phyloP scores from a whole-genome alignment of 805 yeast genomes.

The Teunomyces gatunensis region DNA sequence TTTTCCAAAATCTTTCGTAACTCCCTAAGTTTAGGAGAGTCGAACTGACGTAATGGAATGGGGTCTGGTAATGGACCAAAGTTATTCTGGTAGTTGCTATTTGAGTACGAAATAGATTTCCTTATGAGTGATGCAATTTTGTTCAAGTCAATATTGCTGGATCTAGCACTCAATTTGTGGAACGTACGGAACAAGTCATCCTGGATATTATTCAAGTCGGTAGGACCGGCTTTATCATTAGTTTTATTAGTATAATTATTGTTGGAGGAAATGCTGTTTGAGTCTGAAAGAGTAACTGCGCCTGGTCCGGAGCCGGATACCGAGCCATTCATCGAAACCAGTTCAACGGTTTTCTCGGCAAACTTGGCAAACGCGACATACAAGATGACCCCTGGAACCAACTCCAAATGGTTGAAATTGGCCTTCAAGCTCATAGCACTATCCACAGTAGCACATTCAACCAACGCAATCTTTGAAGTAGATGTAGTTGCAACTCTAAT shows the following conservation, averaged over 20 bases:
- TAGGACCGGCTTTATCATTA: constrained; percentile 13
- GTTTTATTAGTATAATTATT: background rate
- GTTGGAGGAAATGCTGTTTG: constrained; percentile 1
- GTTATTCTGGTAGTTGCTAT: constrained; percentile 48
- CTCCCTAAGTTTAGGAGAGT: constrained; percentile 85
- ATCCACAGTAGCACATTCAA: constrained; percentile 71
- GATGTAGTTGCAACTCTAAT: constrained; percentile 32
- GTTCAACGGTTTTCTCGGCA: constrained; percentile 21
- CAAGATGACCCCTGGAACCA: constrained; percentile 74
- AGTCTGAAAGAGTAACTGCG: background rate
- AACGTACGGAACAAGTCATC: constrained; percentile 18
- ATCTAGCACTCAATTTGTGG: constrained; percentile 13
- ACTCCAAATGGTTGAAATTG: constrained; percentile 75
- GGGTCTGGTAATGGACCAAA: constrained; percentile 81
- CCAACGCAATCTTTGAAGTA: constrained; percentile 39
- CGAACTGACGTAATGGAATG: constrained; percentile 65
- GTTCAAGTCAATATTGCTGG: constrained; percentile 25
- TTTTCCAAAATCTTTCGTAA: constrained; percentile 59
- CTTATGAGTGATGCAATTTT: constrained; percentile 48
- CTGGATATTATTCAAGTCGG: constrained; percentile 24
- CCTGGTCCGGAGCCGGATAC: background rate
- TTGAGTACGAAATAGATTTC: constrained; percentile 32
- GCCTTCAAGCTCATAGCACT: constrained; percentile 78
- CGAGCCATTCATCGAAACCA: background rate
- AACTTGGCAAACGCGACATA: constrained; percentile 84